A percentile compares a stretch with the other conserved stretches of the same genome.
These are phyloP conservation scores for Gigaspora rosea DNA, from an alignment of 192 early-diverging fungal genomes.

Conservation along the genomic window DNA sequence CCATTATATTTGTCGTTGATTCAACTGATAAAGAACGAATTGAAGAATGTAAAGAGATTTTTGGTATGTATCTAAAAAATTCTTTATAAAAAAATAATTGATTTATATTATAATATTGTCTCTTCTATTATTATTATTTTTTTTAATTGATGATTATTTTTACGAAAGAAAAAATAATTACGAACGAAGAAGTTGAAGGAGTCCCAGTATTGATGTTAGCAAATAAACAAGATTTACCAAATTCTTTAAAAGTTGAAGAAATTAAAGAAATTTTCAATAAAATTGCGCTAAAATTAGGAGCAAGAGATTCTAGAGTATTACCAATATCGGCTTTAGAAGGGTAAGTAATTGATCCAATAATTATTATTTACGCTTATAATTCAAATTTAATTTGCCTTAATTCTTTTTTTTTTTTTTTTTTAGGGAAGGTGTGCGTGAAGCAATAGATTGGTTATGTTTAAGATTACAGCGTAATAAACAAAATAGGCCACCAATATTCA, in stretches of 20 bases:
- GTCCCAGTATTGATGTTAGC: constrained; percentile 92
- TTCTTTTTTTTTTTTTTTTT: constrained; percentile 1
- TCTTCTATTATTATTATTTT: neutral
- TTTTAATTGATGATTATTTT: neutral
- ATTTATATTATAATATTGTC: neutral
- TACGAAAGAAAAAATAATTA: constrained; percentile 70
- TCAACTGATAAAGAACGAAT: constrained; percentile 79
- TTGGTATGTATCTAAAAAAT: constrained; percentile 52
- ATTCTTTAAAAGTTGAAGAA: constrained; percentile 69
- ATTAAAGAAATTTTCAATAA: constrained; percentile 92
- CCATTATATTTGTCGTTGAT: constrained; percentile 92
- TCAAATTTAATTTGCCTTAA: constrained; percentile 11
- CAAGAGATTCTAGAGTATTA: constrained; percentile 85
- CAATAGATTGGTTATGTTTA: constrained; percentile 89
- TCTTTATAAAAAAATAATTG: neutral
- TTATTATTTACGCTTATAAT: neutral
- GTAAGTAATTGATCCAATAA: constrained; percentile 47
- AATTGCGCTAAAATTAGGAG: constrained; percentile 81
- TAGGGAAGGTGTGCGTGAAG: constrained; percentile 81
- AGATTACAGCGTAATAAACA: constrained; percentile 81
- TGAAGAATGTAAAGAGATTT: constrained; percentile 72
- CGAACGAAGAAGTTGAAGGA: constrained; percentile 71
- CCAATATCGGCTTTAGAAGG: constrained; percentile 80
- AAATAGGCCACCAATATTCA: constrained; percentile 76
- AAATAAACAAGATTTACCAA: constrained; percentile 89